Evolutionary conservation across 2,329 filamentous ascomycete genomes (phyloP), one percentile per base, ranked within the genome.

Genomic region (Exophiala mesophila): DNA sequence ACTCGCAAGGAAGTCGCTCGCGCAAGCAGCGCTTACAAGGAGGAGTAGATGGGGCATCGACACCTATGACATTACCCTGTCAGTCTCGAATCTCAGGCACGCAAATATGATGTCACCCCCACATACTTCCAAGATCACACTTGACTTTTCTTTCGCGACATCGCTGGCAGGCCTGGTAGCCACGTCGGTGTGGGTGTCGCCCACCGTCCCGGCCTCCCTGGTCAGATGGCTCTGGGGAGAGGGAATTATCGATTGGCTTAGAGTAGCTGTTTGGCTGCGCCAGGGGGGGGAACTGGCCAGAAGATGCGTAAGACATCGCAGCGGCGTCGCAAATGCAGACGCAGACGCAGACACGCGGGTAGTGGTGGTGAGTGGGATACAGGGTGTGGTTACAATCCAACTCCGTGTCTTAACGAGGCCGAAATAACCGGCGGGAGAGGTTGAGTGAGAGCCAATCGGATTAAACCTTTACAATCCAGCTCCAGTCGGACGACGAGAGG

Each of bases 1-100:
- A 98, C 74, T 84, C 94, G 71, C 92, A 98, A 58, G 95, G 84
- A 65, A 97, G 97, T 69, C 83, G 88, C 71, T 98, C 92, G 55
- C 92, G 82, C 39, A 88, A 83, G 63, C 92, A 98, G 60, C 92
- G 82, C 46, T 90, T 85, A 64, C 92, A 98, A 2, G 92, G 92
- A 41, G 90, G 90, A 57, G 94, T 88, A 65, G 89, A 82, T 17
- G 92, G 92, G 57, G 92, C 90, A 67, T 97, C 92, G 61, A 97
- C 90, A 58, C 67, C 67, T 70, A 39, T n/a, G 12, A 43, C 18
- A 23, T 4, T 12, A 17, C n/a, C 10, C 17, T 37, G 38, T 26
- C 23, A 26, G 23, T 12, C 12, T 26, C 23, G 12, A 26, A 12
- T 26, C 7, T 26, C 12, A 7, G 7, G 7, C 6, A 26, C 12